phyloP scores from a whole-genome alignment of 2,329 filamentous ascomycete species.

The Alternaria metachromatica region DNA sequence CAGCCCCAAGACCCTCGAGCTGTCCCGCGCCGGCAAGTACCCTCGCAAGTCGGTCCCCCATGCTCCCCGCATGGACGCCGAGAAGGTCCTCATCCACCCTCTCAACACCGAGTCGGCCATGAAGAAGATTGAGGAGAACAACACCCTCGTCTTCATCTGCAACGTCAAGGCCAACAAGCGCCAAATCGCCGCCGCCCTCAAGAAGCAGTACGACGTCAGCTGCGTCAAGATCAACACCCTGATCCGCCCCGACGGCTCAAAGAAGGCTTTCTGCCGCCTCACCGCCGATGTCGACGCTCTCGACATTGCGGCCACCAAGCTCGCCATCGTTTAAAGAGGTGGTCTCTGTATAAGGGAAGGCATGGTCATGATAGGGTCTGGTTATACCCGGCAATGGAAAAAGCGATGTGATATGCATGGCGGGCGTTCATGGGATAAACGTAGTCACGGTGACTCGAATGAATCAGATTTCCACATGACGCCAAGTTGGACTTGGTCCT shows the following conservation, averaged over 20 bases:
- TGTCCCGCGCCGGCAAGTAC: conserved; percentile 92
- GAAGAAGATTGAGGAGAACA: conserved; percentile 99
- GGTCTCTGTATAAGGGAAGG: conserved; percentile 23
- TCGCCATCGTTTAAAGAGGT: conserved; percentile 84
- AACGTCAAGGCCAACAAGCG: conserved; percentile 94
- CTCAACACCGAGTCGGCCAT: conserved; percentile 99
- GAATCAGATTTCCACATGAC: conserved; percentile 45
- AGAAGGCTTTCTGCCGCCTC: conserved; percentile 98
- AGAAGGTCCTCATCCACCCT: conserved; percentile 96
- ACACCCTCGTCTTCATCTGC: conserved; percentile 98
- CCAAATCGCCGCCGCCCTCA: conserved; percentile 97
- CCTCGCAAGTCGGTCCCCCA: conserved; percentile 93
- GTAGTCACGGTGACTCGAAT: conserved; percentile 47
- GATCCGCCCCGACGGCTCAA: conserved; percentile 94
- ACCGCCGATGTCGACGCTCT: conserved; percentile 97
- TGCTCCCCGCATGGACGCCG: conserved; percentile 90
- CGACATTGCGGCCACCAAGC: conserved; percentile 99
- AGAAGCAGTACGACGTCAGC: conserved; percentile 99
- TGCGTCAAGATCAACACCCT: conserved; percentile 99
- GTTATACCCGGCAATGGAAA: conserved; percentile 42
- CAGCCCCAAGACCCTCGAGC: conserved; percentile 86
- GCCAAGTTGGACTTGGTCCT: conserved; percentile 25
- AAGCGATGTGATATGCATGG: conserved; percentile 48
- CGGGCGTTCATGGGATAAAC: conserved; percentile 45
- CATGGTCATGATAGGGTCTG: conserved; percentile 36